Evolutionary conservation across 1,139 yeast species (phyloP).

Genomic region (Yamadazyma oceani): DNA sequence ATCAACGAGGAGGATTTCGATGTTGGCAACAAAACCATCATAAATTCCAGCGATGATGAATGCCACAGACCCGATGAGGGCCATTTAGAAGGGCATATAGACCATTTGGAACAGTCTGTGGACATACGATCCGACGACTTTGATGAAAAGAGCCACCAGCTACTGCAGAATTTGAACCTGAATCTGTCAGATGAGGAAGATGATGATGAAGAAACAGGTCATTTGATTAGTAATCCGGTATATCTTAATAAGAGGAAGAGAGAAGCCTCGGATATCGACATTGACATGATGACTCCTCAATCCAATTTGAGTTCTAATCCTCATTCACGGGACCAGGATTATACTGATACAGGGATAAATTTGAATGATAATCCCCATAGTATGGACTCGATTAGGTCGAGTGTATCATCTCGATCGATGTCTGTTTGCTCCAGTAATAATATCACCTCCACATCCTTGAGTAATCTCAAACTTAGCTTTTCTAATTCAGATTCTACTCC

Average conservation of each 20-base stretch:
- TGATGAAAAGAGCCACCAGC: too few species aligned
- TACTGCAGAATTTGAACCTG: not conserved
- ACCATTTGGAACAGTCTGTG: constrained; percentile 6
- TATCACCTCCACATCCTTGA: constrained; percentile 13
- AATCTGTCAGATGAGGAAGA: too few species aligned
- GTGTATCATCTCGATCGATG: constrained; percentile 9
- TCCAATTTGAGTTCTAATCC: constrained; percentile 9
- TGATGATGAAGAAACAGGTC: not conserved
- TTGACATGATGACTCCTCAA: constrained; percentile 23
- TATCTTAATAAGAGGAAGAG: constrained; percentile 15
- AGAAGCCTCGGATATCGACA: constrained; percentile 21
- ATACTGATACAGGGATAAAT: constrained; percentile 1
- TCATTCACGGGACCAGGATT: not conserved
- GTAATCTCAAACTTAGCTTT: constrained; percentile 26
- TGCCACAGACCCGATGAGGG: constrained; percentile 10
- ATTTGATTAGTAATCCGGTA: constrained; percentile 7
- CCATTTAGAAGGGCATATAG: not conserved
- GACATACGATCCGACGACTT: constrained; percentile 3
- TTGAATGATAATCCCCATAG: not conserved
- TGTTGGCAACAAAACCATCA: constrained; percentile 19
- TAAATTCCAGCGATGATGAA: constrained; percentile 9
- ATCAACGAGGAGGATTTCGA: constrained; percentile 15
- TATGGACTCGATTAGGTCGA: not conserved
- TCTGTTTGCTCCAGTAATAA: constrained; percentile 14
- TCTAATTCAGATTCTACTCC: constrained; percentile 35